Evolutionary conservation across 306 rosid species (phyloP).

Genomic region (Oemleria cerasiformis): DNA sequence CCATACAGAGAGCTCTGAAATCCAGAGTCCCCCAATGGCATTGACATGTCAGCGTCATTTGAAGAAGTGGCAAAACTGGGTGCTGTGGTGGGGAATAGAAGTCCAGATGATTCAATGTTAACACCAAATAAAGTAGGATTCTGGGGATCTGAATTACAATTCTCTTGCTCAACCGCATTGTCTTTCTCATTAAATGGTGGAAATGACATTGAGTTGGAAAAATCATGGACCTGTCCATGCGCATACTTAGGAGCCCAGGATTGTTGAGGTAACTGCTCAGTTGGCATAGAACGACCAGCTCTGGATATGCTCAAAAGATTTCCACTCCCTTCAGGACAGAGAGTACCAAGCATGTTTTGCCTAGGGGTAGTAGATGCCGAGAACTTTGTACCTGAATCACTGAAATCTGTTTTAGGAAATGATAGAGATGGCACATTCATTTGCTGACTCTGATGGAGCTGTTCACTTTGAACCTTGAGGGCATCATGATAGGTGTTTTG

Average conservation of each 20-base stretch:
- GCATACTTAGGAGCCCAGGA: constrained; percentile 53
- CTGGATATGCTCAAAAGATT: constrained; percentile 51
- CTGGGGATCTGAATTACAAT: constrained; percentile 50
- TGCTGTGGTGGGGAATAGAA: constrained; percentile 65
- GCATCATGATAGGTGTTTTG: constrained; percentile 50
- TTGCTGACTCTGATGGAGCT: constrained; percentile 65
- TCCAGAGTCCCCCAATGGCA: constrained; percentile 65
- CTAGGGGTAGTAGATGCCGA: constrained; percentile 45
- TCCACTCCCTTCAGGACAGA: constrained; percentile 65
- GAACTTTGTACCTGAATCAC: constrained; percentile 60
- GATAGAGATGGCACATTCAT: constrained; percentile 61
- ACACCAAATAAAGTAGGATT: constrained; percentile 72
- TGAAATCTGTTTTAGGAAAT: constrained; percentile 51
- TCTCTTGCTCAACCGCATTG: constrained; percentile 42
- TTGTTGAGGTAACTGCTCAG: constrained; percentile 67
- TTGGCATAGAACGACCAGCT: constrained; percentile 51
- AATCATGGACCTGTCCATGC: constrained; percentile 49
- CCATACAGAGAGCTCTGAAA: constrained; percentile 57
- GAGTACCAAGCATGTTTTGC: constrained; percentile 54
- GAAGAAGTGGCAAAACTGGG: constrained; percentile 51
- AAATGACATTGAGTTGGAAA: constrained; percentile 53
- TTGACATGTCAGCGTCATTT: constrained; percentile 48
- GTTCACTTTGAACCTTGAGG: constrained; percentile 51
- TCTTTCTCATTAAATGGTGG: constrained; percentile 58
- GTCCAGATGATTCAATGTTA: constrained; percentile 82